These are phyloP conservation scores for Funneliformis caledonium DNA, from an alignment of 371 early-diverging fungal species.

Conservation along the genomic window DNA sequence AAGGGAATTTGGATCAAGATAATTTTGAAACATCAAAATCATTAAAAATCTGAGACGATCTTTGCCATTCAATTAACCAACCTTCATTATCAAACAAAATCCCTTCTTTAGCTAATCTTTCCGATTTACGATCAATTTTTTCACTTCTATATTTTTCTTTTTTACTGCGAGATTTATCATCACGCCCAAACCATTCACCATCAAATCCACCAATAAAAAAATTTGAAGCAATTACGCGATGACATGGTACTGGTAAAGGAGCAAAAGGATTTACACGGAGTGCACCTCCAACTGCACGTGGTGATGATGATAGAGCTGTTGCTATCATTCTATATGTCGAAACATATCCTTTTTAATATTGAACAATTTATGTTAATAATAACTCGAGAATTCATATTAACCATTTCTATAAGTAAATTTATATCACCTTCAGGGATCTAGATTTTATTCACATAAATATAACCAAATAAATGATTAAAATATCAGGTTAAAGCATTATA, in stretches of 20 bases:
- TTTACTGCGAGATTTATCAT: not conserved
- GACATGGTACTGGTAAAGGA: constrained; percentile 81
- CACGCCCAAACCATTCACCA: constrained; percentile 48
- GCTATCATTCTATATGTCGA: constrained; percentile 79
- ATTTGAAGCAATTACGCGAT: constrained; percentile 74
- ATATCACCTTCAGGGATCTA: constrained; percentile 21
- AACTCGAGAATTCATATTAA: not conserved
- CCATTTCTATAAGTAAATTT: not conserved
- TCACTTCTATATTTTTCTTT: not conserved
- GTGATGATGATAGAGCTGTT: constrained; percentile 63
- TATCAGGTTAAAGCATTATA: not conserved
- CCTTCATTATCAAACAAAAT: constrained; percentile 18
- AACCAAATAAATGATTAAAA: not conserved
- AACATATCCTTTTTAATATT: constrained; percentile 56
- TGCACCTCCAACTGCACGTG: constrained; percentile 83
- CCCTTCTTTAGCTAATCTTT: constrained; percentile 24
- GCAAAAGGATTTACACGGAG: constrained; percentile 76
- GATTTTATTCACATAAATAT: not conserved
- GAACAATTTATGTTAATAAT: not conserved
- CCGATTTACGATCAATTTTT: not conserved
- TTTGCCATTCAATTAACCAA: constrained; percentile 19
- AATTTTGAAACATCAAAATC: not conserved
- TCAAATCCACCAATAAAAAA: constrained; percentile 74
- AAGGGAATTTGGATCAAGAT: not conserved
- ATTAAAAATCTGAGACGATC: not conserved